phyloP scores from a whole-genome alignment of 805 yeast species.

The Kodamaea fukazawae region DNA sequence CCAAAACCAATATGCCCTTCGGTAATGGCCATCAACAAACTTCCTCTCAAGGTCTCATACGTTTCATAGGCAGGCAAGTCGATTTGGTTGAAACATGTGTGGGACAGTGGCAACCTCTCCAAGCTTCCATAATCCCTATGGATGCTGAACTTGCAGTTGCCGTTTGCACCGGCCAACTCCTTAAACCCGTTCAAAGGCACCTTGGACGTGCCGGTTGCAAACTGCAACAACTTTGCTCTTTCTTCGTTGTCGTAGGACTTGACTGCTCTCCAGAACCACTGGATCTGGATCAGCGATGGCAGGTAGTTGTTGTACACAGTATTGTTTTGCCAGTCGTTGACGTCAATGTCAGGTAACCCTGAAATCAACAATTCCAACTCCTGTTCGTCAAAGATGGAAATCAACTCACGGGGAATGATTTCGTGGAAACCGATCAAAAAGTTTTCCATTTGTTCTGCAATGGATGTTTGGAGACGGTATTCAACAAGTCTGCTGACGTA shows the following conservation, averaged over 20 bases:
- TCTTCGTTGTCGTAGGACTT: constrained; percentile 92
- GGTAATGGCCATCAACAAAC: constrained; percentile 77
- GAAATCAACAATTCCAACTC: constrained; percentile 89
- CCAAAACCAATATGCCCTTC: constrained; percentile 98
- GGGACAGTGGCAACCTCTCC: constrained; percentile 90
- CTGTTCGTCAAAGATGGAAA: constrained; percentile 90
- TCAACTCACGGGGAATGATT: constrained; percentile 77
- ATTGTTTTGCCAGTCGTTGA: constrained; percentile 92
- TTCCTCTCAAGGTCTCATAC: constrained; percentile 80
- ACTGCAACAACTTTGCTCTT: constrained; percentile 88
- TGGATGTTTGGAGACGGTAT: constrained; percentile 78
- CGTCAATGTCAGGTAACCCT: constrained; percentile 95
- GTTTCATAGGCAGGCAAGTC: constrained; percentile 91
- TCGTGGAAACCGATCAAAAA: constrained; percentile 87
- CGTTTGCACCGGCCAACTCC: constrained; percentile 83
- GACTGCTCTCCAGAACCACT: constrained; percentile 98
- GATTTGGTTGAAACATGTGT: constrained; percentile 94
- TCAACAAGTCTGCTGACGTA: constrained; percentile 85
- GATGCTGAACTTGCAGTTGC: constrained; percentile 80
- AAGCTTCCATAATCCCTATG: constrained; percentile 85
- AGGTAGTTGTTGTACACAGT: constrained; percentile 79
- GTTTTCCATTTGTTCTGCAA: constrained; percentile 81
- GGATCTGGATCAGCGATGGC: constrained; percentile 78
- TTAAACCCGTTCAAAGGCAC: constrained; percentile 94
- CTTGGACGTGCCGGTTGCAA: constrained; percentile 95